A percentile compares a stretch with the other conserved stretches of the same genome.
These are phyloP conservation scores for Ceratocystis ficicola DNA, from an alignment of 2,329 filamentous ascomycete genomes.

Conservation along the genomic window DNA sequence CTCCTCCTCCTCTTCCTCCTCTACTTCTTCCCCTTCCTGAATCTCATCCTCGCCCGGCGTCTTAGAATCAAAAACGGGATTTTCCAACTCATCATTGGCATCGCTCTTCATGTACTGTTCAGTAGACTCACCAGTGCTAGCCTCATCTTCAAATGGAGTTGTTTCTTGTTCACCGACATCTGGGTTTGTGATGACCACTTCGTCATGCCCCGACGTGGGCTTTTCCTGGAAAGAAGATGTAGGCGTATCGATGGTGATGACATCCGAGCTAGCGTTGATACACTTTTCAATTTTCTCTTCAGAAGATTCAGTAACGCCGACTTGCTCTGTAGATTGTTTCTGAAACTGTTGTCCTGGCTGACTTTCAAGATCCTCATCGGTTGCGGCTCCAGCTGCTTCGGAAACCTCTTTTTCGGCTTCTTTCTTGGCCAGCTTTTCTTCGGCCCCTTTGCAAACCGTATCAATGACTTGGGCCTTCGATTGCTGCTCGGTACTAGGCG, in stretches of 20 bases:
- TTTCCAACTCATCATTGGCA: not conserved
- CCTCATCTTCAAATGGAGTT: not conserved
- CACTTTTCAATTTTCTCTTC: not conserved
- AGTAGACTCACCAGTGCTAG: not conserved
- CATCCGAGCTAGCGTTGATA: not conserved
- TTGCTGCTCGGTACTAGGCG: not conserved
- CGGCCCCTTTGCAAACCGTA: no score
- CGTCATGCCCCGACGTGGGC: not conserved
- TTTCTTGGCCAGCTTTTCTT: no score
- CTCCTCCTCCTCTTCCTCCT: not conserved
- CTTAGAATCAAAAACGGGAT: not conserved
- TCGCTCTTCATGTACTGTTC: not conserved
- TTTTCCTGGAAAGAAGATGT: not conserved
- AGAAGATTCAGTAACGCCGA: not conserved
- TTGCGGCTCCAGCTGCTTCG: not conserved
- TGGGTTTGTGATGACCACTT: not conserved
- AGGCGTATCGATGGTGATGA: not conserved
- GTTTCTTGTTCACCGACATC: not conserved
- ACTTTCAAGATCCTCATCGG: not conserved
- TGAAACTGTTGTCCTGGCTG: not conserved
- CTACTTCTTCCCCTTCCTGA: not conserved
- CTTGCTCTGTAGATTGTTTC: not conserved
- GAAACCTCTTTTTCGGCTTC: not conserved
- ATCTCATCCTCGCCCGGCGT: slow-evolving; percentile 5
- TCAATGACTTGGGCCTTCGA: no score